These are phyloP conservation scores for Phytopythium litorale DNA, from an alignment of 352 stramenopile genomes.

Conservation along the genomic window DNA sequence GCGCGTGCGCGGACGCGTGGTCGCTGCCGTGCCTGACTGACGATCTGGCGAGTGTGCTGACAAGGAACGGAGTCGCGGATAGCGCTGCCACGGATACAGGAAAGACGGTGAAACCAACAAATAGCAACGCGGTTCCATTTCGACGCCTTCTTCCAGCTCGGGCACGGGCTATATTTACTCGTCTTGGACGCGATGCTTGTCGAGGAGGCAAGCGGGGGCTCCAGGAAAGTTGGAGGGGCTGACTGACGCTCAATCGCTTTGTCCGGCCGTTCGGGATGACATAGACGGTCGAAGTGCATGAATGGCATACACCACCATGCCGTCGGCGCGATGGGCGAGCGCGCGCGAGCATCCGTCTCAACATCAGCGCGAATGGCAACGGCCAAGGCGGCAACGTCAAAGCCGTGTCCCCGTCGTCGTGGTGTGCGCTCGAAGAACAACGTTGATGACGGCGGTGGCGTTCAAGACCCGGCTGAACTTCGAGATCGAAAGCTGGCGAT, in stretches of 20 bases:
- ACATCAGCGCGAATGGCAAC: not conserved
- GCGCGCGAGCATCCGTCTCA: not conserved
- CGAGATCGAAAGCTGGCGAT: slow-evolving; percentile 14
- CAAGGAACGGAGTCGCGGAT: not conserved
- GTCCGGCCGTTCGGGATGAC: not conserved
- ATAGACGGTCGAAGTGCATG: not conserved
- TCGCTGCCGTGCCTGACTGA: not conserved
- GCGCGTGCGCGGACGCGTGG: not conserved
- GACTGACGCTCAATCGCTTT: not conserved
- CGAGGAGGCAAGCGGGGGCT: not conserved
- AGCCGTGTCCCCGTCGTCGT: not conserved
- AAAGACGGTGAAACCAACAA: slow-evolving; percentile 1
- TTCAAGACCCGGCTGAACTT: not conserved
- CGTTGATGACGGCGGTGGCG: not conserved
- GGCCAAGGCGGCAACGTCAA: not conserved
- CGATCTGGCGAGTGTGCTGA: not conserved
- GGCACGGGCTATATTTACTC: not conserved
- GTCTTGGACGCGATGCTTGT: not conserved
- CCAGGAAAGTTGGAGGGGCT: not conserved
- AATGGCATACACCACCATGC: not conserved
- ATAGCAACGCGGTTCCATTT: slow-evolving; percentile 4
- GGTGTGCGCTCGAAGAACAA: not conserved
- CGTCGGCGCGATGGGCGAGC: not conserved
- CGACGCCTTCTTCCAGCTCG: not conserved
- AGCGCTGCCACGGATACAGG: slow-evolving; percentile 1